Percentiles rank a stretch among this genome's conserved stretches.
Evolutionary conservation across 257 asterid species (phyloP).

Genomic region (Solanum habrochaites): DNA sequence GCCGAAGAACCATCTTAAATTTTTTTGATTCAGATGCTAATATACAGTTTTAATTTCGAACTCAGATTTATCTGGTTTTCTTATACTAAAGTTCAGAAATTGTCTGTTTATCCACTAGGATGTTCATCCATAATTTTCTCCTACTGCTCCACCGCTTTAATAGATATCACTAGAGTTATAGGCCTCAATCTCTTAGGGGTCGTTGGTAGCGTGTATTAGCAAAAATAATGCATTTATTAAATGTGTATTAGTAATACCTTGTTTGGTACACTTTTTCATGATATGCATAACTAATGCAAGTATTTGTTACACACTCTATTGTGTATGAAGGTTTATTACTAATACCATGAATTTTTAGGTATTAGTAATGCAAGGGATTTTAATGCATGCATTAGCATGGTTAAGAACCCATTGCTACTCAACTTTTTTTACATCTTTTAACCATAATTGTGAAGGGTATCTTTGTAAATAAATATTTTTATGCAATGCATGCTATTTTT

Average conservation of each 20-base stretch:
- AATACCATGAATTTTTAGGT: background rate
- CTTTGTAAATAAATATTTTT: background rate
- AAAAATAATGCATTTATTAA: background rate
- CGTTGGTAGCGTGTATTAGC: background rate
- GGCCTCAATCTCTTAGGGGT: background rate
- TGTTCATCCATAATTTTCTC: background rate
- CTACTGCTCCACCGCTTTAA: background rate
- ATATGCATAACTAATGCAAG: background rate
- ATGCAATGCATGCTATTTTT: background rate
- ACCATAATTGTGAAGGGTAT: background rate
- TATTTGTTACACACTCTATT: background rate
- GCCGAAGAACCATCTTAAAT: background rate
- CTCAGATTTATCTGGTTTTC: background rate
- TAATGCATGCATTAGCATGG: background rate
- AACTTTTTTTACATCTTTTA: background rate
- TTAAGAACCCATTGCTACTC: background rate
- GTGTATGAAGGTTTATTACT: background rate
- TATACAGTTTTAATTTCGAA: background rate
- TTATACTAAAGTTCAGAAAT: background rate
- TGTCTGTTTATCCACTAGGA: background rate
- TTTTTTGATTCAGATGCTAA: background rate
- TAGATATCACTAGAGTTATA: background rate
- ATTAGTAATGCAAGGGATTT: background rate
- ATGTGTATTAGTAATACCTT: background rate
- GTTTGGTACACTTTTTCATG: background rate